These are phyloP conservation scores for Globisporangium irregulare DNA, from an alignment of 352 stramenopile species.

Conservation along the genomic window DNA sequence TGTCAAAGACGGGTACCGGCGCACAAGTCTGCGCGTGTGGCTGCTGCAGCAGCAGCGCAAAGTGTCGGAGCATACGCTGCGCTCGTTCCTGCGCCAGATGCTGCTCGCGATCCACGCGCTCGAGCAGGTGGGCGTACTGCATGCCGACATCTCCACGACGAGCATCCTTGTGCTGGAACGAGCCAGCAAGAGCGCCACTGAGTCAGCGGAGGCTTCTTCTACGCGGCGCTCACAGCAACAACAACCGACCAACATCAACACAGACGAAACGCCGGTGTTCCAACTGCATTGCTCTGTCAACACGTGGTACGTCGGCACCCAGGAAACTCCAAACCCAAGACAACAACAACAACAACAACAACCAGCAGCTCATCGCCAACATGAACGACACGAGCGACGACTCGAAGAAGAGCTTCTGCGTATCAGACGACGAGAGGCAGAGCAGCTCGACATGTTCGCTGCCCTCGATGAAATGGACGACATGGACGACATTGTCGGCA, in stretches of 20 bases:
- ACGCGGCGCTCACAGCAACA: background rate
- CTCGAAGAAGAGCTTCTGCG: constrained; percentile 18
- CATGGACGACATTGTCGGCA: background rate
- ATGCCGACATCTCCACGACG: constrained; percentile 47
- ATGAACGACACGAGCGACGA: background rate
- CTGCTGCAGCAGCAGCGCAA: constrained; percentile 22
- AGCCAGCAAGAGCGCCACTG: background rate
- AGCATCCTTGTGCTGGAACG: constrained; percentile 50
- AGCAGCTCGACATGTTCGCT: constrained; percentile 14
- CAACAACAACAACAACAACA: constrained; percentile 1
- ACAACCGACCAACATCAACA: background rate
- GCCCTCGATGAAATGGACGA: constrained; percentile 15
- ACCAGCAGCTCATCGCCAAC: background rate
- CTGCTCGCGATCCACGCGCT: constrained; percentile 54
- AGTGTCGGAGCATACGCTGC: constrained; percentile 37
- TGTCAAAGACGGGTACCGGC: constrained; percentile 25
- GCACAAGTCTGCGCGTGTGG: constrained; percentile 42
- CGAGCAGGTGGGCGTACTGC: constrained; percentile 38
- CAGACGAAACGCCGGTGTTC: constrained; percentile 8
- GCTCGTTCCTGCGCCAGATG: constrained; percentile 60
- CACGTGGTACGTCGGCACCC: background rate
- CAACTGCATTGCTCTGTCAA: constrained; percentile 19
- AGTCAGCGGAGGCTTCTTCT: background rate
- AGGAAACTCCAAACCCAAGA: background rate
- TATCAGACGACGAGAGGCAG: constrained; percentile 13